Evolutionary conservation across 768 basidiomycete species (phyloP).

Genomic region (Amanita pallidorosea): DNA sequence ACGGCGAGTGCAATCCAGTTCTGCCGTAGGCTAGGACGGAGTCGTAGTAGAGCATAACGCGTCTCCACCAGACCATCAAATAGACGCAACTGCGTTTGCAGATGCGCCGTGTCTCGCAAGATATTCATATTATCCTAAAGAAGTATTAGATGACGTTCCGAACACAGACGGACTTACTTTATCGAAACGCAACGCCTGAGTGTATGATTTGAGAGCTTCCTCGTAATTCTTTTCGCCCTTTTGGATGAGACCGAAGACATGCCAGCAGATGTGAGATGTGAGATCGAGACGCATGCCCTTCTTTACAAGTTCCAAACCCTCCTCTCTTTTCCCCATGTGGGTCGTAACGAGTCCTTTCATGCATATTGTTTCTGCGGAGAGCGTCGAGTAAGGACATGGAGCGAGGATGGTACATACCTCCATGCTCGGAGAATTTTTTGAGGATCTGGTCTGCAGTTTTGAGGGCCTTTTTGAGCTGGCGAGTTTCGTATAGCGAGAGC

Average conservation of each 20-base stretch:
- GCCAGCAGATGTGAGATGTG: conserved; percentile 94
- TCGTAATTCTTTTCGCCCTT: conserved; percentile 93
- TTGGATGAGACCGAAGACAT: conserved; percentile 92
- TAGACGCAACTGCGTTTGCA: conserved; percentile 80
- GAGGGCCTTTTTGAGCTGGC: conserved; percentile 80
- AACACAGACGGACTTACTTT: conserved; percentile 41
- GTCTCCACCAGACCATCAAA: conserved; percentile 75
- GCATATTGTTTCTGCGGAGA: conserved; percentile 72
- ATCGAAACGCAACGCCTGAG: conserved; percentile 81
- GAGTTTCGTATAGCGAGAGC: conserved; percentile 77
- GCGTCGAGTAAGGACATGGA: not conserved
- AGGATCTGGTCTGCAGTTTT: conserved; percentile 91
- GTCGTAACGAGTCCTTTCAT: conserved; percentile 91
- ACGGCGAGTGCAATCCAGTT: conserved; percentile 89
- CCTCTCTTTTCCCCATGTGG: conserved; percentile 69
- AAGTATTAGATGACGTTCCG: not conserved
- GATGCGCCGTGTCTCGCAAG: conserved; percentile 77
- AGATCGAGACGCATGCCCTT: conserved; percentile 75
- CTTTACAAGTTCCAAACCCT: conserved; percentile 77
- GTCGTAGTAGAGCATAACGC: conserved; percentile 65
- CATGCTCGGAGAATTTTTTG: conserved; percentile 93
- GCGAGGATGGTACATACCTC: conserved; percentile 41
- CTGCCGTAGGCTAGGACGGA: conserved; percentile 74
- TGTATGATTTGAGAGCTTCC: conserved; percentile 88
- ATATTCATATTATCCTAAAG: conserved; percentile 88